Conservation (phyloP, 805 yeast genomes). For the Cyberlindnera veronae region DNA sequence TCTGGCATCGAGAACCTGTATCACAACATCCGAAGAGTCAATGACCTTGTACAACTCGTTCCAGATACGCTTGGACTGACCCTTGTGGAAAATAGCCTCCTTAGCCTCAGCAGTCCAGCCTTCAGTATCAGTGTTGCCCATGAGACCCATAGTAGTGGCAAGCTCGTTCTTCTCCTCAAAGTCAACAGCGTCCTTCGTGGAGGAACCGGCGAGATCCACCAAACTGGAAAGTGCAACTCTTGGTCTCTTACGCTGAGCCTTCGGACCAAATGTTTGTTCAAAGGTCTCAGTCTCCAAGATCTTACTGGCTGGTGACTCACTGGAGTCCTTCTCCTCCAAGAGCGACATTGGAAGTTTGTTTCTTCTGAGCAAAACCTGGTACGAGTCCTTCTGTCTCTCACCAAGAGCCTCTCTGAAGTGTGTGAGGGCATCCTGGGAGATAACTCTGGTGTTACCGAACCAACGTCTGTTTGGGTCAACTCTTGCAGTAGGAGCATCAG, state of each 20-base stretch:
- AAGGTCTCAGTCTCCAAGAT: constrained; percentile 88
- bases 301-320: constrained; percentile 71
- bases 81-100: constrained; percentile 93
- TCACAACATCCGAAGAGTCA: constrained; percentile 95
- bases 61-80: constrained; percentile 98
- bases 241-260: constrained; percentile 89
- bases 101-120: constrained; percentile 89
- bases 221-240: constrained; percentile 72
- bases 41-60: constrained; percentile 95
- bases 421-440: constrained; percentile 91
- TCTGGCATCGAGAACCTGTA: constrained; percentile 95
- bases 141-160: constrained; percentile 70
- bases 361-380: constrained; percentile 82
- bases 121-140: constrained; percentile 66
- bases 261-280: constrained; percentile 85
- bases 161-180: constrained; percentile 77
- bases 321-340: constrained; percentile 78
- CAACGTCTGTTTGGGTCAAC: constrained; percentile 95
- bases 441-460: constrained; percentile 97
- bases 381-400: constrained; percentile 74
- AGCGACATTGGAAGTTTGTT: constrained; percentile 95
- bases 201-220: constrained; percentile 66
- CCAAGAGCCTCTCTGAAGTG: constrained; percentile 95
- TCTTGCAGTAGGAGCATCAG: constrained; percentile 85
- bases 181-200: constrained; percentile 52